Conservation (phyloP, 2,329 filamentous ascomycete genomes). For the Emergomyces pasteurianus region DNA sequence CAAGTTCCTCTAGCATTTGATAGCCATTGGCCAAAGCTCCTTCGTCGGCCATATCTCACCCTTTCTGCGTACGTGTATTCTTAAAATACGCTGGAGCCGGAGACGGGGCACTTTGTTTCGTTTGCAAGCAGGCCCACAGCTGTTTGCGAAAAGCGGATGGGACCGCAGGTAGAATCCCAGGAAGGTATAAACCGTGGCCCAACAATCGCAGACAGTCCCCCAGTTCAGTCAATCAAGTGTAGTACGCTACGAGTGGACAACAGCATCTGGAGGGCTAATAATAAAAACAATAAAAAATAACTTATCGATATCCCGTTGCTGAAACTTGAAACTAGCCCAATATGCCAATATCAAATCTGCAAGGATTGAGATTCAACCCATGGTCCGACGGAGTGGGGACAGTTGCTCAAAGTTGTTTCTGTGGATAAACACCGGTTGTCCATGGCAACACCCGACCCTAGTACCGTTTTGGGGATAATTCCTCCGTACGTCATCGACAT, state of each 20-base stretch:
- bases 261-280: not conserved
- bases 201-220: not conserved
- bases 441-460: conserved; percentile 12
- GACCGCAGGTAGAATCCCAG: not conserved
- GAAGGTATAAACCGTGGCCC: not conserved
- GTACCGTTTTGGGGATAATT: not conserved
- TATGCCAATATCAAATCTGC: not conserved
- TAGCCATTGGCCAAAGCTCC: conserved; percentile 67
- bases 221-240: not conserved
- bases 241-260: not conserved
- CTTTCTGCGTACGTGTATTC: not conserved
- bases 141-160: not conserved
- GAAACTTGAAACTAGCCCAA: not conserved
- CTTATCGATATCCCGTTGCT: not conserved
- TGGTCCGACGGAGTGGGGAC: not conserved
- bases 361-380: not conserved
- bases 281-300: not conserved
- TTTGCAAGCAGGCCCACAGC: not conserved
- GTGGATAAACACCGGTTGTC: conserved; percentile 7
- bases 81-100: not conserved
- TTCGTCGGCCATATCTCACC: conserved; percentile 29
- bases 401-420: not conserved
- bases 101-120: not conserved
- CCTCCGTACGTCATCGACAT: no score
- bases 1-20: conserved; percentile 90